A percentile compares a stretch with the other conserved stretches of the same genome.
Conservation (phyloP, 2,329 filamentous ascomycete genomes). For the Cladophialophora bantiana region DNA sequence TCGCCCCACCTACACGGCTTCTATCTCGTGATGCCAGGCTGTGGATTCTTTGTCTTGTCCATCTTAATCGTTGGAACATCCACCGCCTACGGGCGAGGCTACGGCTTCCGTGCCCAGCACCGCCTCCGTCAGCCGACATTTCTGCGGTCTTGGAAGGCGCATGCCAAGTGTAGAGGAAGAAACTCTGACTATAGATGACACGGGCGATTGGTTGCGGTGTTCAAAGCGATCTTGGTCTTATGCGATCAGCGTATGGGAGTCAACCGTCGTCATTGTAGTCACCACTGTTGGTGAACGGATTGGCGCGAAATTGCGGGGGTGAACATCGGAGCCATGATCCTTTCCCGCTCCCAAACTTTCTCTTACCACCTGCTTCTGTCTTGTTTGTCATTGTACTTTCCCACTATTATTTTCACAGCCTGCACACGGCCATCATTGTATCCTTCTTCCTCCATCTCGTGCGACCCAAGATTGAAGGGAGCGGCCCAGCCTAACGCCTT, state of each 20-base stretch:
- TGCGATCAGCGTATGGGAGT: conserved; percentile 5
- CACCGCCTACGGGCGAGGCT: background rate
- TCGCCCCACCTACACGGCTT: background rate
- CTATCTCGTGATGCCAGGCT: background rate
- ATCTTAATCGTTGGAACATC: background rate
- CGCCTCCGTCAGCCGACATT: conserved; percentile 17
- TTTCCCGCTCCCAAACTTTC: conserved; percentile 5
- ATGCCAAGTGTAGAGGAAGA: conserved; percentile 8
- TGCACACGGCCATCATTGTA: background rate
- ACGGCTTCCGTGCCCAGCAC: conserved; percentile 12
- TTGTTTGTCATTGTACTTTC: conserved; percentile 8
- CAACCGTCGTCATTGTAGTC: background rate
- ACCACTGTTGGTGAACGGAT: conserved; percentile 3
- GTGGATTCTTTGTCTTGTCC: conserved; percentile 4
- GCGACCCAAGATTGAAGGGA: background rate
- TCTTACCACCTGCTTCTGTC: background rate
- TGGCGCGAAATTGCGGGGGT: conserved; percentile 24
- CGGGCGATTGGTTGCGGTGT: conserved; percentile 13
- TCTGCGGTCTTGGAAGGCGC: conserved; percentile 13
- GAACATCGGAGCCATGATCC: conserved; percentile 7
- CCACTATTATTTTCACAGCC: conserved; percentile 2
- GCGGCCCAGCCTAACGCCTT: conserved; percentile 1
- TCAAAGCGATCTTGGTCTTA: background rate
- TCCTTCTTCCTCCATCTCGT: background rate
- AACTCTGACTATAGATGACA: conserved; percentile 4